Base-by-base conservation (phyloP, 768 basidiomycete species). In the Mycena latifolia region DNA sequence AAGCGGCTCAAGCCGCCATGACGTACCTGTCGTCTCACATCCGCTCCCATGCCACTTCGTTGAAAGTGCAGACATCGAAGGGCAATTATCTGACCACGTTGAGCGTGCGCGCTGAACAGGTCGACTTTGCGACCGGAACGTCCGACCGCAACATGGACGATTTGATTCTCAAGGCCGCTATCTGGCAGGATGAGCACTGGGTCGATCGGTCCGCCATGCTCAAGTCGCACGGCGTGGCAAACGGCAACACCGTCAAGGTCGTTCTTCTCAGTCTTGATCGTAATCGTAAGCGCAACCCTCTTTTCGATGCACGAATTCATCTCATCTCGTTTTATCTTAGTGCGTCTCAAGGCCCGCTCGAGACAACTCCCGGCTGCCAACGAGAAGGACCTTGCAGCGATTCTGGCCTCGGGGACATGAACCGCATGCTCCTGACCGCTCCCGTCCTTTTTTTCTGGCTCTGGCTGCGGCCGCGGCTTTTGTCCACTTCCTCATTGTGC, bases 131-230 rank as follows among this genome's bases (percentile, higher is more conserved):
- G 25, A 78, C 80, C 31, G 79, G 79, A 69, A 72, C 66, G 70
- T 81, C 74, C 72, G 91, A 92, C 50, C 85, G 92, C 41, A 94
- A 86, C 65, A 96, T 98, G 94, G 98, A 99, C 73, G 97, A 99
- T 73, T 83, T 96, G 57, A 98, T 99, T 63, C 85, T 99, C 47
- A 91, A 93, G 73, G 92, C 95, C 37, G 96, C 94, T 20, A 85
- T 93, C 54, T 98, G 95, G 93, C 97, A 98, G 74, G 86, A 92
- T 58, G 92, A 95, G 35, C 95, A 98, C 74, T 98, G 95, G 89
- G 81, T 90, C 35, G 94, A 97, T 79, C 89, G 95, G 20, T 90
- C 94, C 0, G 82, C 81, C 5, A 80, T 97, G 75, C 84, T 98
- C 55, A 86, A 86, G 64, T 76, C 78, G 20, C 69, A 73, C 10